Conservation (phyloP, 306 rosid species). For the Vigna unguiculata region DNA sequence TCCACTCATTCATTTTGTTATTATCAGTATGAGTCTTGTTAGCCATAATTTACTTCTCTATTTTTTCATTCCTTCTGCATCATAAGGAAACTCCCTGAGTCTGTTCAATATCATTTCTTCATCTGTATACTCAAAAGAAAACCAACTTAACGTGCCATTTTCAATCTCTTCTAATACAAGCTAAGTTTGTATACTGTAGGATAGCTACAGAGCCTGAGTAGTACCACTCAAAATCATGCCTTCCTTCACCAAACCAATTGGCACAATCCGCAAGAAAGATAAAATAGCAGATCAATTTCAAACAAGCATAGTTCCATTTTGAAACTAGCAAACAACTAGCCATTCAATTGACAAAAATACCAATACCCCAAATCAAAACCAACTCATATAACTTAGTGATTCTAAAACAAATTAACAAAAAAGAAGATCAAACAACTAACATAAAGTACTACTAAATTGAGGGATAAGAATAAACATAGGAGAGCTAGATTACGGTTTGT, state of each 20-base stretch:
- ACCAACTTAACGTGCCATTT: not conserved
- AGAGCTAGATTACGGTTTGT: not conserved
- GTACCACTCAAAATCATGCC: not conserved
- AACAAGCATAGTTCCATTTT: slow-evolving; percentile 29
- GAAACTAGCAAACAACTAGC: slow-evolving; percentile 28
- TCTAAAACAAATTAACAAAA: not conserved
- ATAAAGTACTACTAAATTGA: not conserved
- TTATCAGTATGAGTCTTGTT: too few species aligned
- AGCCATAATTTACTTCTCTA: too few species aligned
- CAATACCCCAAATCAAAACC: slow-evolving; percentile 5
- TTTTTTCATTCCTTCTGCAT: too few species aligned
- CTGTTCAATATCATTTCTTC: slow-evolving; percentile 1
- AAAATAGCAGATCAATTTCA: slow-evolving; percentile 27
- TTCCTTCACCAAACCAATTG: not conserved
- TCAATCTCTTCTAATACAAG: not conserved
- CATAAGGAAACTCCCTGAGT: slow-evolving; percentile 16
- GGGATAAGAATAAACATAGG: not conserved
- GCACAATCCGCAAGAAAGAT: not conserved
- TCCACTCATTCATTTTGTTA: not conserved
- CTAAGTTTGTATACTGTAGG: not conserved
- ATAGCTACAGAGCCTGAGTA: not conserved
- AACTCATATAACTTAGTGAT: not conserved
- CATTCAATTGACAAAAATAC: slow-evolving; percentile 6
- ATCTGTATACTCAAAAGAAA: slow-evolving; percentile 2
- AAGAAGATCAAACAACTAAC: not conserved